A percentile compares a stretch with the other conserved stretches of the same genome.
These are phyloP conservation scores for Herpetomonas samuelpessoai DNA, from an alignment of 208 protist species.

Conservation along the genomic window DNA sequence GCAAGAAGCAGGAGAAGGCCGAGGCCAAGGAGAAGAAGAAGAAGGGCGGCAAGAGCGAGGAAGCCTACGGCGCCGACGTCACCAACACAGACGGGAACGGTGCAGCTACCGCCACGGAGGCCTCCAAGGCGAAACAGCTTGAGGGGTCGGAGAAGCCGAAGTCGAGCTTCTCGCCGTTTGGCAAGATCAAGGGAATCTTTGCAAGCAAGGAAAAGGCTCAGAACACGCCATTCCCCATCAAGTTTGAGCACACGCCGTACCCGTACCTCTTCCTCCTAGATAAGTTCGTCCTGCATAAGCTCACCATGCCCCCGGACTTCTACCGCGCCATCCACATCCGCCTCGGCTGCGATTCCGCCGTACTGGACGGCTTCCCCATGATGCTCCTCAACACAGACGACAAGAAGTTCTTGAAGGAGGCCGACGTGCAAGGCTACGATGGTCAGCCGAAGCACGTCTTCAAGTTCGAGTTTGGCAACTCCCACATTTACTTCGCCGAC, in stretches of 20 bases:
- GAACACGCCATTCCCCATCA: conserved; percentile 38
- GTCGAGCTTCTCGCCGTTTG: conserved; percentile 17
- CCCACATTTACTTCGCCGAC: conserved; percentile 38
- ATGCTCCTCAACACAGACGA: conserved; percentile 37
- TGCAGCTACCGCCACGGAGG: background rate
- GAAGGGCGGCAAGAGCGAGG: conserved; percentile 14
- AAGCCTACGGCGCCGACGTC: conserved; percentile 25
- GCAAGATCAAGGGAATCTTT: conserved; percentile 28
- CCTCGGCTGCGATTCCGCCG: conserved; percentile 25
- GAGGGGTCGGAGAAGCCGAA: conserved; percentile 23
- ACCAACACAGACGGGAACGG: conserved; percentile 11
- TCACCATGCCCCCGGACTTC: conserved; percentile 28
- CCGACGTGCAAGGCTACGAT: conserved; percentile 22
- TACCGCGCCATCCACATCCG: conserved; percentile 50
- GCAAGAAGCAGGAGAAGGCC: conserved; percentile 18
- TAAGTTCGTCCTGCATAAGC: conserved; percentile 35
- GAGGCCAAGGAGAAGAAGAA: conserved; percentile 17
- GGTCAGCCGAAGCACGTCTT: conserved; percentile 15
- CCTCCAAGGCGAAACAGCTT: background rate
- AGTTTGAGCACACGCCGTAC: conserved; percentile 25
- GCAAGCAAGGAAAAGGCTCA: conserved; percentile 24
- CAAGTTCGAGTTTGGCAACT: conserved; percentile 28
- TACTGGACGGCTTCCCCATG: conserved; percentile 25
- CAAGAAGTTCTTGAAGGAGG: conserved; percentile 14
- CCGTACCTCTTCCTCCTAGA: conserved; percentile 40